These are phyloP conservation scores for Tetracentron sinense DNA, from an alignment of 164 flowering plant genomes.

Conservation along the genomic window DNA sequence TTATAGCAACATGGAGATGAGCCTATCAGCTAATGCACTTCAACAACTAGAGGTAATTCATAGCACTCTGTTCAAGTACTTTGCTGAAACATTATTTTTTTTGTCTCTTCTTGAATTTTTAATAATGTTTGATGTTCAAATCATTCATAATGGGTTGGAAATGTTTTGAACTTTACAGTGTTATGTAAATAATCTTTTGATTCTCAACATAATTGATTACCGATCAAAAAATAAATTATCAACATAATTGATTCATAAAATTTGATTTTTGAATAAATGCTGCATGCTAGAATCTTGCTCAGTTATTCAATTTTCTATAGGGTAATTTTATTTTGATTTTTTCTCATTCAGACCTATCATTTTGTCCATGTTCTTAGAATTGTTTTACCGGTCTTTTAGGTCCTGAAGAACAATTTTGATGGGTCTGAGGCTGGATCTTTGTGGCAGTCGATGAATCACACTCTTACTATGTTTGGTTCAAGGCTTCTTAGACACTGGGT, in stretches of 20 bases:
- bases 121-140: not conserved
- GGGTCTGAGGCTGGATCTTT: conserved; percentile 84
- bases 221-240: not conserved
- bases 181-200: too few species aligned
- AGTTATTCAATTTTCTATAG: not conserved
- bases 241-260: not conserved
- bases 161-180: too few species aligned
- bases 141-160: not conserved
- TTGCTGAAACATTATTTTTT: not conserved
- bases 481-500: conserved; percentile 98
- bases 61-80: not conserved
- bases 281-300: not conserved
- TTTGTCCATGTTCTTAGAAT: not conserved
- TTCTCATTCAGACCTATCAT: too few species aligned
- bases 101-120: not conserved
- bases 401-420: conserved; percentile 65
- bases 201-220: too few species aligned
- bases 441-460: conserved; percentile 68
- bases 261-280: not conserved
- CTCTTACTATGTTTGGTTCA: conserved; percentile 75
- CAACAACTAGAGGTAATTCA: conserved; percentile 81
- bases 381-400: conserved; percentile 27
- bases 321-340: too few species aligned
- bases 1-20: conserved; percentile 69
- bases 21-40: conserved; percentile 81